Base-by-base conservation (phyloP, 2,329 filamentous ascomycete genomes). In the Sphaerulina populicola region DNA sequence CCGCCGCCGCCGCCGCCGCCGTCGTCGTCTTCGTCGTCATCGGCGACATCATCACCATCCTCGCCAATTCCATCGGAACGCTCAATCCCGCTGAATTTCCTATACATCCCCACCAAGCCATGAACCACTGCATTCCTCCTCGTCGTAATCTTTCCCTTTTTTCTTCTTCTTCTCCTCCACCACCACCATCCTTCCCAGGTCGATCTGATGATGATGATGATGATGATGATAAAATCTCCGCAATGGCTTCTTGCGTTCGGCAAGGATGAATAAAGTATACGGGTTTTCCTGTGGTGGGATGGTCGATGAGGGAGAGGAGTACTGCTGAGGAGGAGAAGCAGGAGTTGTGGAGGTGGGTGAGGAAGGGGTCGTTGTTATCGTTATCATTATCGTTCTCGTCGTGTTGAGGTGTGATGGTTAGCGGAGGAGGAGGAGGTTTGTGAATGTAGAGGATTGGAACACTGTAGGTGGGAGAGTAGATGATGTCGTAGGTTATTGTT, bases 201-300 rank as follows among this genome's bases (percentile, higher is more conserved):
- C 18, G 18, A 18, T 3, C 2, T 18, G 18, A 3, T 18, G 18
- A 2, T 18, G 18, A 18, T 18, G 18, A 18, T 18, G 18, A 18
- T 2, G 18, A 18, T 18, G 2, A 18, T 18, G 18, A 18, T 35
- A 35, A n/a, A 35, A 35, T 35, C 31, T 35, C 74, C 60, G 75
- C 74, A 77, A 97, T 86, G 47, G 86, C 86, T 58, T 91, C 85
- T 50, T 85, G 86, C 6, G 93, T 86, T 66, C 87, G 81, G 71
- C 91, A 97, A 21, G 93, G 91, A 71, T 98, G 91, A 60, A 97
- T 78, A 69, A 95, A 96, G 69, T 91, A 95, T 44, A 81, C 80
- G 37, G 89, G 88, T 52, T 83, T 69, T 48, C 85, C 85, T 52
- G 82, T 87, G 52, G 86, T 69, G 47, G 93, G 93, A 75, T 97